Percentiles rank a stretch among this genome's conserved stretches.
Conservation (phyloP, 495 filamentous ascomycete genomes). For the Durotheca rogersii region DNA sequence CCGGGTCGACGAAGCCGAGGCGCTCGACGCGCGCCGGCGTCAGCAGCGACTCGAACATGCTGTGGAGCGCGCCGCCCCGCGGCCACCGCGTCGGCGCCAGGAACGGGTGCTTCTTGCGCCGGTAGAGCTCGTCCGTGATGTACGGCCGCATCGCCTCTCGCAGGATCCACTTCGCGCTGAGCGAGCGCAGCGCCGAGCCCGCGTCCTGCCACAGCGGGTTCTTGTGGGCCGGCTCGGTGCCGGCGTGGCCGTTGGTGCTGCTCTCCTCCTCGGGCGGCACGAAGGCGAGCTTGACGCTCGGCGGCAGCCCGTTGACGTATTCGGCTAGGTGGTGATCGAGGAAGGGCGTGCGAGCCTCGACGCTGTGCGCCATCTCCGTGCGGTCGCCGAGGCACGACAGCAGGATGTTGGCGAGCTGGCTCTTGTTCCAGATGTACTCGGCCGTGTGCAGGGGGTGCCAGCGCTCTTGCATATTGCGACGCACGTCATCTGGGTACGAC, state of each 20-base stretch:
- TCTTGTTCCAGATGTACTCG: constrained; percentile 46
- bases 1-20: too few species aligned
- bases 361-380: constrained; percentile 52
- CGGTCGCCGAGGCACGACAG: constrained; percentile 51
- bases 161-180: constrained; percentile 53
- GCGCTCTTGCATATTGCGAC: constrained; percentile 35
- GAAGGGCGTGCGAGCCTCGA: constrained; percentile 53
- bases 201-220: too few species aligned
- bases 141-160: constrained; percentile 51
- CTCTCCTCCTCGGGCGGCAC: constrained; percentile 11
- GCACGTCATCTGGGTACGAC: constrained; percentile 6
- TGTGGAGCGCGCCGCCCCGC: too few species aligned
- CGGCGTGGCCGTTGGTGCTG: not conserved
- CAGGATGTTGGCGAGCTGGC: constrained; percentile 43
- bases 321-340: constrained; percentile 54
- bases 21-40: too few species aligned
- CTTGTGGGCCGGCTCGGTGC: not conserved
- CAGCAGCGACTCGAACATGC: too few species aligned
- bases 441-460: constrained; percentile 56
- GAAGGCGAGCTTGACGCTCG: constrained; percentile 48
- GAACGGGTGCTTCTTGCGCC: constrained; percentile 49
- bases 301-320: constrained; percentile 50
- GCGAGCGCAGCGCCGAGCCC: not conserved
- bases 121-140: constrained; percentile 52
- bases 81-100: constrained; percentile 43